These are phyloP conservation scores for Comarum palustre DNA, from an alignment of 306 rosid genomes.

Conservation along the genomic window DNA sequence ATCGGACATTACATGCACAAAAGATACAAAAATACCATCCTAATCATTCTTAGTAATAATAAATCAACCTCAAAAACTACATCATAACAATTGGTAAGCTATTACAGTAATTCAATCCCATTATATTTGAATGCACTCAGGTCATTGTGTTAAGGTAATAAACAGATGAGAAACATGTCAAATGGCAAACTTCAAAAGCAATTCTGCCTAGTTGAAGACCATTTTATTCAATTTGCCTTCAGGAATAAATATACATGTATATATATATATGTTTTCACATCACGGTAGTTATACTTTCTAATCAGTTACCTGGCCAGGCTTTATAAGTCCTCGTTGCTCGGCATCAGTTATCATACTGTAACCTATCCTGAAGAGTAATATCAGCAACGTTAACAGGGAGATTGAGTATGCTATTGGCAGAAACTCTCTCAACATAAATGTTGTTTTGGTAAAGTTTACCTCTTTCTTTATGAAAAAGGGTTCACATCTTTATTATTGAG, in stretches of 20 bases:
- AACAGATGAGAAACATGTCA: not conserved
- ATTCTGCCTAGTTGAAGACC: not conserved
- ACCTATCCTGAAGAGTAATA: constrained; percentile 74
- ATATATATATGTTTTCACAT: no score
- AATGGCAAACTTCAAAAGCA: constrained; percentile 4
- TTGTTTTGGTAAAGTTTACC: not conserved
- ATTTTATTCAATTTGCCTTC: constrained; percentile 16
- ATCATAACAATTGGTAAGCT: no score
- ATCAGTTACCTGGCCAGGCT: constrained; percentile 80
- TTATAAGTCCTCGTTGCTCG: constrained; percentile 77
- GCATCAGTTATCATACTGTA: constrained; percentile 89
- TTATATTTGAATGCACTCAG: not conserved
- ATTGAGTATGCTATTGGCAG: not conserved
- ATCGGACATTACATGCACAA: no score
- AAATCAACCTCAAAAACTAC: no score
- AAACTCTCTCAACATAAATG: not conserved
- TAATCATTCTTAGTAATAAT: no score
- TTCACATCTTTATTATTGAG: not conserved
- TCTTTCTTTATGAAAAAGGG: not conserved
- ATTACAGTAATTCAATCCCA: not conserved
- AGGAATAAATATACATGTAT: not conserved
- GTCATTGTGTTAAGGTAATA: not conserved
- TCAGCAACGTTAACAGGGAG: constrained; percentile 4
- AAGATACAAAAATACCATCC: no score
- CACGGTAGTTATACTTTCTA: not conserved